Base-by-base conservation (phyloP, 2,329 filamentous ascomycete genomes). In the Aspergillus pseudonomiae region DNA sequence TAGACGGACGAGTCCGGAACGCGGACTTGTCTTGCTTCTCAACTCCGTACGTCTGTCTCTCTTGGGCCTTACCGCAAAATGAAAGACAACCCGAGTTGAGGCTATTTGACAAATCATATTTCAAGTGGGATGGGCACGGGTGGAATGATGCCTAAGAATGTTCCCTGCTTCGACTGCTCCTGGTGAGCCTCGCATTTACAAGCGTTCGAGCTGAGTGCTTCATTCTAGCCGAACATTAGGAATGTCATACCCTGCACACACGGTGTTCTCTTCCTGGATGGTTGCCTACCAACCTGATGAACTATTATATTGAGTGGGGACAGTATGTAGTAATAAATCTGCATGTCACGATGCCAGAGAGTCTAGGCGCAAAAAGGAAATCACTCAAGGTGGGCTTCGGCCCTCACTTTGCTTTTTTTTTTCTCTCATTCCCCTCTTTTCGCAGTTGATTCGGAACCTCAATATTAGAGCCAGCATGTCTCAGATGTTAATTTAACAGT, bases 31-130 rank as follows among this genome's bases (percentile, higher is more conserved):
- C 28, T 28, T 53, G 26, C 14, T n/a, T 12, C 50, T 28, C 50
- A 34, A n/a, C 50, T 16, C 48, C 19, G 45, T 14, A 7, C 10
- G 16, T 34, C 32, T 34, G 6, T 14, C 14, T 9, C 5, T 21
- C 32, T 36, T 54, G 30, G 52, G 52, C 52, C 30, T 54, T 34
- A 54, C 52, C 52, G 52, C 52, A 54, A 54, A 11, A 54, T 54
- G 30, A n/a, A 54, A 54, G 24, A n/a, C 39, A 41, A n/a, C 39
- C 39, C 14, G 19, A 41, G 19, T 41, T 41, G 16, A 41, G 6
- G 7, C 39, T 30, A 14, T 24, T 9, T 30, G 11, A 12, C 32
- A 19, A 19, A 55, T 55, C n/a, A 39, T n/a, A 24, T 26, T n/a
- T 36, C n/a, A 7, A 36, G 9, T 41, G n/a, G 11, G 14, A 39